These are phyloP conservation scores for Oxyria digyna DNA, from an alignment of 148 eudicot species.

Conservation along the genomic window DNA sequence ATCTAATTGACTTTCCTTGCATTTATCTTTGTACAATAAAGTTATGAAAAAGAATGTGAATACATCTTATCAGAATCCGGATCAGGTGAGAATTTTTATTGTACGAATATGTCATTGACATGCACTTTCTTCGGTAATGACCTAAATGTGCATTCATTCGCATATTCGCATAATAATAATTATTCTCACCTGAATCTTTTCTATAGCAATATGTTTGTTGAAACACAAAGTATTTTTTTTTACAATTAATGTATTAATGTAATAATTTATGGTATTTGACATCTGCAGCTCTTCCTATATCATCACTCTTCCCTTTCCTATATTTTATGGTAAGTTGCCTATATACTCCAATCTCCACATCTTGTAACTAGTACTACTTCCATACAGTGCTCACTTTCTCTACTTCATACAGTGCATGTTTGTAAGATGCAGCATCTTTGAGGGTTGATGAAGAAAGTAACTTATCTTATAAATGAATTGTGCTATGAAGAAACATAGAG, in stretches of 20 bases:
- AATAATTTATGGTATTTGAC: background rate
- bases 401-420: no score
- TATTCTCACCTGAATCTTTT: no score
- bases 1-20: no score
- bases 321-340: conserved; percentile 77
- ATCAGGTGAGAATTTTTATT: no score
- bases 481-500: background rate
- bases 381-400: background rate
- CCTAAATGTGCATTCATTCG: no score
- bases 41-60: background rate
- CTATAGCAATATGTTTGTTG: background rate
- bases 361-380: background rate
- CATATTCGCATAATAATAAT: no score
- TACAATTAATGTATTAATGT: background rate
- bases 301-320: conserved; percentile 86
- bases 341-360: background rate
- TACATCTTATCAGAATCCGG: background rate
- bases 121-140: no score
- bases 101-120: no score
- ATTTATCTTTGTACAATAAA: no score
- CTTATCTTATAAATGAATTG: background rate
- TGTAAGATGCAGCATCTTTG: no score
- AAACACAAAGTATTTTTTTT: background rate
- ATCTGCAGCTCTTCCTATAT: conserved; percentile 72
- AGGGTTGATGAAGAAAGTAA: no score